A percentile compares a stretch with the other conserved stretches of the same genome.
Conservation (phyloP, 2,329 filamentous ascomycete species). For the Aspergillus carbonarius region DNA sequence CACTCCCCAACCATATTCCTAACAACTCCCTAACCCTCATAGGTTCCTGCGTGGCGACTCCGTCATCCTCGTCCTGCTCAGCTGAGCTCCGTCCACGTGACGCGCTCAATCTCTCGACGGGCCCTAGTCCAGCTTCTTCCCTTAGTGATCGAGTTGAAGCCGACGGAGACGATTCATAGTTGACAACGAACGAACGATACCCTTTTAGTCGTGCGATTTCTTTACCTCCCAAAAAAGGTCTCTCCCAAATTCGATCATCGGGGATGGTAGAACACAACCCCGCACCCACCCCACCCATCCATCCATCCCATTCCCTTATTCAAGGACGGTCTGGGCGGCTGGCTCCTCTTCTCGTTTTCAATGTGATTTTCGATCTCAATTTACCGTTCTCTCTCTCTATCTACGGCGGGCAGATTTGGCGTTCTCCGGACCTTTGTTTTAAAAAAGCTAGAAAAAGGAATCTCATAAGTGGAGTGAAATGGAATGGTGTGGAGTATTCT, state of each 20-base stretch:
- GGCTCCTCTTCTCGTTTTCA: not conserved
- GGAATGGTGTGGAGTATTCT: not conserved
- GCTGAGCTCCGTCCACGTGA: slow-evolving; percentile 50
- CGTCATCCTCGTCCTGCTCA: slow-evolving; percentile 82
- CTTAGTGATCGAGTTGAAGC: slow-evolving; percentile 6
- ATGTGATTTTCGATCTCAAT: not conserved
- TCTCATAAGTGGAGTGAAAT: not conserved
- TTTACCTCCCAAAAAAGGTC: not conserved
- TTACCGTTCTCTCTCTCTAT: not conserved
- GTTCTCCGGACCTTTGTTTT: slow-evolving; percentile 3
- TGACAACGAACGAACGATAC: slow-evolving; percentile 30
- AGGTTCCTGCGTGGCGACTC: slow-evolving; percentile 86
- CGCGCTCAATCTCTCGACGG: slow-evolving; percentile 8
- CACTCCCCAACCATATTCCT: not conserved
- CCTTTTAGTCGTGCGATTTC: slow-evolving; percentile 15
- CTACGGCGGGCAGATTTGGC: slow-evolving; percentile 14
- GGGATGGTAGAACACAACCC: not conserved
- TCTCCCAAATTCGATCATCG: not conserved
- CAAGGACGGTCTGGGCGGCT: not conserved
- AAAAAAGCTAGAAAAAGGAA: slow-evolving; percentile 8
- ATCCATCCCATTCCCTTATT: not conserved
- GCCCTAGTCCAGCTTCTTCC: slow-evolving; percentile 3
- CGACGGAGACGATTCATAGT: slow-evolving; percentile 18
- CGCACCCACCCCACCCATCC: not conserved
- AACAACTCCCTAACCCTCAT: not conserved